Evolutionary conservation across 2,329 filamentous ascomycete species (phyloP).

Genomic region (Hymenotorrendiella dingleyae): DNA sequence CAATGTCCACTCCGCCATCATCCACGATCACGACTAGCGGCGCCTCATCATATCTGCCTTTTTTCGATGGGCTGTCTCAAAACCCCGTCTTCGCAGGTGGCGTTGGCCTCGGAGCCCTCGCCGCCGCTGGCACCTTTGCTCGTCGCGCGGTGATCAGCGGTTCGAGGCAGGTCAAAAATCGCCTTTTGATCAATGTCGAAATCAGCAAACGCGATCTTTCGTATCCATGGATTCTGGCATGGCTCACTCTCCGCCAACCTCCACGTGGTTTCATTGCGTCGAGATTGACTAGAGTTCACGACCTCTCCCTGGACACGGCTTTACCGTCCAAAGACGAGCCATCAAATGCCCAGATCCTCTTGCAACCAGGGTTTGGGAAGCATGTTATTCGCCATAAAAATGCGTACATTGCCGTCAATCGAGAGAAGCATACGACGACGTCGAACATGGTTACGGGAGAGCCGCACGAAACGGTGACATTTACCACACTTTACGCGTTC

Average conservation of each 20-base stretch:
- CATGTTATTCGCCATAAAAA: slow-evolving; percentile 83
- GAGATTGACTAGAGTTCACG: slow-evolving; percentile 53
- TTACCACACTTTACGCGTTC: slow-evolving; percentile 87
- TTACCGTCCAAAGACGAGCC: slow-evolving; percentile 59
- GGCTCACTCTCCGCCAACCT: slow-evolving; percentile 81
- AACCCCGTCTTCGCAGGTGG: slow-evolving; percentile 65
- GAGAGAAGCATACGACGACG: slow-evolving; percentile 76
- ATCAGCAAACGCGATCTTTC: slow-evolving; percentile 91
- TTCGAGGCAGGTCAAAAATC: slow-evolving; percentile 69
- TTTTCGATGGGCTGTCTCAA: slow-evolving; percentile 55
- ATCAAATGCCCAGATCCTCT: slow-evolving; percentile 72
- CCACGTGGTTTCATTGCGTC: slow-evolving; percentile 40
- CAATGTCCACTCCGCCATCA: slow-evolving; percentile 14
- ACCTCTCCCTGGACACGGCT: slow-evolving; percentile 51
- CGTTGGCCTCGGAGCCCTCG: slow-evolving; percentile 85
- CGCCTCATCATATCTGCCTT: slow-evolving; percentile 32
- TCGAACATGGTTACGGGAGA: slow-evolving; percentile 76
- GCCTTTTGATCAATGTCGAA: slow-evolving; percentile 90
- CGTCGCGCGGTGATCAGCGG: slow-evolving; percentile 70
- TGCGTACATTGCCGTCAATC: slow-evolving; percentile 80
- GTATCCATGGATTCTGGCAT: slow-evolving; percentile 89
- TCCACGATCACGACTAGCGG: too few relatives aligned
- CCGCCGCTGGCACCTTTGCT: slow-evolving; percentile 72
- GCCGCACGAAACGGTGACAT: slow-evolving; percentile 87
- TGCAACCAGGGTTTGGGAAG: slow-evolving; percentile 85